These are phyloP conservation scores for Sistotremastrum suecicum DNA, from an alignment of 768 basidiomycete species.

Conservation along the genomic window DNA sequence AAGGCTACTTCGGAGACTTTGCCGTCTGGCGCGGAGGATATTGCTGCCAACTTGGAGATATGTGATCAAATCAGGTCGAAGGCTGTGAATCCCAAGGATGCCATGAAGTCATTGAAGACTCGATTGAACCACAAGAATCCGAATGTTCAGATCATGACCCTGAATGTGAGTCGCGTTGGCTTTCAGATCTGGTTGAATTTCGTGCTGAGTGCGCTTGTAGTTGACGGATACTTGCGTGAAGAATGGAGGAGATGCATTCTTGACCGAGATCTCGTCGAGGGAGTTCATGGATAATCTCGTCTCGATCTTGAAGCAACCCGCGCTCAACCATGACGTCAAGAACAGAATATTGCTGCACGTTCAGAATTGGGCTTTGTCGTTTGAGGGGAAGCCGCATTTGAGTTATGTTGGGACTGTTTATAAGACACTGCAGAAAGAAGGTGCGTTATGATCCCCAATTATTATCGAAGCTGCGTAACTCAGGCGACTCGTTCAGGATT, in stretches of 20 bases:
- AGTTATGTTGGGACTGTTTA: slow-evolving; percentile 72
- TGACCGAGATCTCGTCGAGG: slow-evolving; percentile 69
- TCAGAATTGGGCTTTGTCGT: slow-evolving; percentile 92
- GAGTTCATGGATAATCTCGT: slow-evolving; percentile 93
- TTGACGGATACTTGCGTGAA: slow-evolving; percentile 87
- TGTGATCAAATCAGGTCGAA: slow-evolving; percentile 95
- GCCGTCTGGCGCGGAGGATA: slow-evolving; percentile 75
- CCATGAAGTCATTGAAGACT: slow-evolving; percentile 79
- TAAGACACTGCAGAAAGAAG: slow-evolving; percentile 59
- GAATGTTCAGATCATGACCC: slow-evolving; percentile 82
- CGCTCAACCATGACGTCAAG: slow-evolving; percentile 72
- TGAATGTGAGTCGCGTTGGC: slow-evolving; percentile 46
- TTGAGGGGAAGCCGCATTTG: slow-evolving; percentile 65
- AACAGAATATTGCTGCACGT: slow-evolving; percentile 58
- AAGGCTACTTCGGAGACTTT: slow-evolving; percentile 88
- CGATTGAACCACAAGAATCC: slow-evolving; percentile 90
- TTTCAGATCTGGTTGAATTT: slow-evolving; percentile 1
- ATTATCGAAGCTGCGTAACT: neutral
- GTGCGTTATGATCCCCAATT: slow-evolving; percentile 23
- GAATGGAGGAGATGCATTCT: slow-evolving; percentile 91
- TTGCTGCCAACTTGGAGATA: slow-evolving; percentile 88
- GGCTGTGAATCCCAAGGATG: slow-evolving; percentile 68
- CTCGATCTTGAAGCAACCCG: slow-evolving; percentile 69
- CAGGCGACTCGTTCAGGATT: slow-evolving; percentile 33
- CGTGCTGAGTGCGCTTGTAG: slow-evolving; percentile 22